A percentile compares a stretch with the other conserved stretches of the same genome.
These are phyloP conservation scores for Trichoderma erinaceum DNA, from an alignment of 495 filamentous ascomycete genomes.

Conservation along the genomic window DNA sequence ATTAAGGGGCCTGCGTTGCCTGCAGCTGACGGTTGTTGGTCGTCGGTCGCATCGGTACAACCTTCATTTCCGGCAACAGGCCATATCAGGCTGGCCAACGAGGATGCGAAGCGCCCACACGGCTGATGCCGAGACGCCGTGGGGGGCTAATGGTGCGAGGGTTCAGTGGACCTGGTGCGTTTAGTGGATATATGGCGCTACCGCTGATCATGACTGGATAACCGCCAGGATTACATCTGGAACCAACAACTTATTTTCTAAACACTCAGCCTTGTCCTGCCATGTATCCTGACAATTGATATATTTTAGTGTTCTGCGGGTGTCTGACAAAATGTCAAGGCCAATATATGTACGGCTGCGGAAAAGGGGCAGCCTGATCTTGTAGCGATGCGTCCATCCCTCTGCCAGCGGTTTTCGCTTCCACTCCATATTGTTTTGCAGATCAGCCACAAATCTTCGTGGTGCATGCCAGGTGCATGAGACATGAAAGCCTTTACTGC, in stretches of 20 bases:
- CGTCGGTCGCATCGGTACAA: background rate
- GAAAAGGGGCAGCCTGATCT: background rate
- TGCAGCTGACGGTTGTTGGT: background rate
- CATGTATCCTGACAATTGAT: background rate
- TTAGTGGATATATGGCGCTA: background rate
- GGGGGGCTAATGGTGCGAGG: background rate
- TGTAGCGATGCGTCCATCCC: background rate
- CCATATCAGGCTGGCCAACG: background rate
- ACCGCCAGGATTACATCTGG: background rate
- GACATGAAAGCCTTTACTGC: background rate
- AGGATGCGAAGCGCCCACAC: background rate
- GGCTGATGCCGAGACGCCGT: background rate
- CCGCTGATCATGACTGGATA: background rate
- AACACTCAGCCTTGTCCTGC: background rate
- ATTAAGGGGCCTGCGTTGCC: constrained; percentile 7
- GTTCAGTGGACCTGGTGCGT: too few species aligned
- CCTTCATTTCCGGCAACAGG: background rate
- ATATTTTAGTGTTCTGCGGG: background rate
- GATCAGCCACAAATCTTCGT: background rate
- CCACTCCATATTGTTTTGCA: background rate
- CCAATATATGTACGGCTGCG: background rate
- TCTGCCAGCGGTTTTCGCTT: background rate
- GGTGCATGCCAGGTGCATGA: background rate
- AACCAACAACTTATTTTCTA: background rate
- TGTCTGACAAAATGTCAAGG: background rate